Conservation (phyloP, 2,329 filamentous ascomycete species). For the Pseudogymnoascus sp. region DNA sequence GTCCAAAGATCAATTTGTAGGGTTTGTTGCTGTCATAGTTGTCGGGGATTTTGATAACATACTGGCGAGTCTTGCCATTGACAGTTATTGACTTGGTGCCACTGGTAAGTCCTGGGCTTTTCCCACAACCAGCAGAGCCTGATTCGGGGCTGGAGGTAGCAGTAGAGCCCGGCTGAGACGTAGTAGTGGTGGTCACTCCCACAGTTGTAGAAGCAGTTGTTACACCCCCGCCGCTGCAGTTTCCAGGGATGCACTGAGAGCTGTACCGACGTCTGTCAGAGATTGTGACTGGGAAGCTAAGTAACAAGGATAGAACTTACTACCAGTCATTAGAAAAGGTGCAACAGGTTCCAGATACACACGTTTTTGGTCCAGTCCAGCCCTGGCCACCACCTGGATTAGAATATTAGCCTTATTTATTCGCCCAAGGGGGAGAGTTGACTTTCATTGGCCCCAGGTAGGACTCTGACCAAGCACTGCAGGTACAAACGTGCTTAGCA, state of each 20-base stretch:
- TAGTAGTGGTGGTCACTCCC: background rate
- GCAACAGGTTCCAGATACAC: background rate
- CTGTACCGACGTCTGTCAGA: background rate
- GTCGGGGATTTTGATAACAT: constrained; percentile 32
- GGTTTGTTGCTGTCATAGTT: constrained; percentile 33
- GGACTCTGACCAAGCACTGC: background rate
- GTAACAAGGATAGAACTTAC: background rate
- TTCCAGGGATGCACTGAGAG: background rate
- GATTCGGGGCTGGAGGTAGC: background rate
- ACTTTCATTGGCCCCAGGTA: background rate
- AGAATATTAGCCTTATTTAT: background rate
- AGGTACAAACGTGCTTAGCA: background rate
- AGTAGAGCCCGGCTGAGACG: background rate
- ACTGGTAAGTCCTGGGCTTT: constrained; percentile 23
- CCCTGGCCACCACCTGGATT: background rate
- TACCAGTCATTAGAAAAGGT: constrained; percentile 5
- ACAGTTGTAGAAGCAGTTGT: background rate
- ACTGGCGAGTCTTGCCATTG: constrained; percentile 32
- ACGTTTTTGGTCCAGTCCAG: background rate
- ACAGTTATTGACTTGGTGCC: constrained; percentile 30
- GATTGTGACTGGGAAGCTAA: background rate
- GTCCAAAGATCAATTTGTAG: constrained; percentile 36
- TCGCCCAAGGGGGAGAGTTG: background rate
- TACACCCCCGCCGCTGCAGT: background rate
- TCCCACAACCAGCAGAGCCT: constrained; percentile 30